Base-by-base conservation (phyloP, 2,329 filamentous ascomycete species). In the Talaromyces sp. region DNA sequence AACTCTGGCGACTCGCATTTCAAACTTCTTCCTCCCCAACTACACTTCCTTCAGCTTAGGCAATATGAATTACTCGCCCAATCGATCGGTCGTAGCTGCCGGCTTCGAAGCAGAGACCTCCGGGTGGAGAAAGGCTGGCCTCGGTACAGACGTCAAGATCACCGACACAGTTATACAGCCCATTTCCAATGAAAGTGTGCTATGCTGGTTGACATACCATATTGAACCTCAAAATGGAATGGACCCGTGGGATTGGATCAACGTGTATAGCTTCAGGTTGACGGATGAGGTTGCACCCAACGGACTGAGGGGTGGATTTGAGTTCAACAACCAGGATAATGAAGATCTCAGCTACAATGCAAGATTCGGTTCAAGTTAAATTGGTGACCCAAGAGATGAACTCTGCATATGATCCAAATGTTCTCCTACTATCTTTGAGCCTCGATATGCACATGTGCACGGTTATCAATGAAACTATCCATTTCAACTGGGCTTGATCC, bases 271-370 rank as follows among this genome's bases (percentile, higher is more conserved):
- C 11, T 47, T 40, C 22, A 32, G 45, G n/a, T 9, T 30, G 33
- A 47, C 35, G 10, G 35, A 47, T n/a, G 22, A 37, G 4, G 11
- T 24, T 2, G 29, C 32, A 9, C 14, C 20, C 4, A 44, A 37
- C 30, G 32, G 40, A 13, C 32, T 44, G 20, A 13, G 37, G 32
- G 32, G 47, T 37, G 20, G 35, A 30, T 35, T 13, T 4, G 32
- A 35, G 32, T 35, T 35, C n/a, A 19, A 39, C 10, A 44, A 43
- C n/a, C 29, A 30, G 9, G 47, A 44, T 39, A 45, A 50, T 22
- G 39, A 50, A 33, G 30, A 50, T 50, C 22, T 45, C 13, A 39
- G 44, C 27, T 50, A 50, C 20, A 19, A 30, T 4, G 14, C 11
- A 6, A 35, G 30, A 35, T 35, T 35, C 32, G 5, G 5, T 16